Evolutionary conservation across 768 basidiomycete genomes (phyloP), one percentile per base, ranked within the genome.

Genomic region (Tylopilus sp.): DNA sequence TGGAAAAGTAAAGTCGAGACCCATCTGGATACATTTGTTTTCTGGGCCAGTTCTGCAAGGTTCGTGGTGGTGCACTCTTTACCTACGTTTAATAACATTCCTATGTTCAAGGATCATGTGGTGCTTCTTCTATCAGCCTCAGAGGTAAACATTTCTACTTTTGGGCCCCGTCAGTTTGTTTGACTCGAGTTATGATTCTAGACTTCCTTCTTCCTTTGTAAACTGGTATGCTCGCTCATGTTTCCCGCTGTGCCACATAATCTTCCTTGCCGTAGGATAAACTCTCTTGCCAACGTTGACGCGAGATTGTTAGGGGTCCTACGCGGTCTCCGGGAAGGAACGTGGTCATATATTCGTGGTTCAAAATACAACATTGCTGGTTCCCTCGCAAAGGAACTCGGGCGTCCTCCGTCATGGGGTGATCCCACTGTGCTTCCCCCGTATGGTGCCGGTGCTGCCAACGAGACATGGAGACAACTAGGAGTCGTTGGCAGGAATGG

Each of bases 71-170:
- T 47, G 12, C 50, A 41, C 37, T 30, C 8, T 24, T 12, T 36
- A n/a, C 42, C 36, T 37, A 8, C 29, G 31, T 41, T 50, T 24
- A n/a, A n/a, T n/a, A n/a, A n/a, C n/a, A 54, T 22, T 50, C 48
- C 63, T 30, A 29, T 34, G 50, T 25, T 21, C 38, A 63, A 91
- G 89, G 62, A 89, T 91, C 49, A 90, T 91, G 87, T 91, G 89
- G 89, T 90, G 89, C 60, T 92, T 87, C 68, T 85, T 89, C 65
- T 91, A 92, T 60, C 75, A 85, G 62, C 87, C 89, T 5, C 73
- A 80, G 56, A 81, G 85, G 87, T 89, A 63, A 61, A 57, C 16
- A 33, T 7, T 41, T 26, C 12, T 8, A 37, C 37, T 30, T 16
- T 4, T 11, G n/a, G 19, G 17, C 16, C 19, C 11, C 9, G 0